Conservation (phyloP, 2,329 filamentous ascomycete species). For the Rutstroemia sp. region DNA sequence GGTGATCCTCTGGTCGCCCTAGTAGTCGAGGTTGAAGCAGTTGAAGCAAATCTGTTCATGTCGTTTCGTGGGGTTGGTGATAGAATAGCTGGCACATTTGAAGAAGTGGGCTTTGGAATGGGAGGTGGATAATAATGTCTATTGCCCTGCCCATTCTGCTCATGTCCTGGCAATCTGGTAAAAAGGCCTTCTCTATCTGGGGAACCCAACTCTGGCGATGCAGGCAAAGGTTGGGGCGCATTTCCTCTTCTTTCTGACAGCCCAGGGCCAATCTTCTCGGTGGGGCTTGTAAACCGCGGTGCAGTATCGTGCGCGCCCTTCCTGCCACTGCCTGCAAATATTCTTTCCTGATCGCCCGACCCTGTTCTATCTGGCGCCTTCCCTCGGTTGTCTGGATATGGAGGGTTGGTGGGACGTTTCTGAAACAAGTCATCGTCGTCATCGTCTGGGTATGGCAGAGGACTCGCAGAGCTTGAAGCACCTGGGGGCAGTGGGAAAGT, state of each 20-base stretch:
- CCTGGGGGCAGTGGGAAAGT: constrained; percentile 59
- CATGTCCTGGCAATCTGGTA: constrained; percentile 42
- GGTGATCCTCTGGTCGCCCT: constrained; percentile 87
- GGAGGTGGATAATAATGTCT: constrained; percentile 51
- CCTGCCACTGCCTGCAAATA: constrained; percentile 15
- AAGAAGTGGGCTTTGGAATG: constrained; percentile 24
- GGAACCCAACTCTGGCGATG: constrained; percentile 70
- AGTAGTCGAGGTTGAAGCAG: constrained; percentile 88
- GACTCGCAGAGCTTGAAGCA: constrained; percentile 61
- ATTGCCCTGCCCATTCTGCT: constrained; percentile 17
- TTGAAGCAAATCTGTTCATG: constrained; percentile 64
- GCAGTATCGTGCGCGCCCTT: constrained; percentile 28
- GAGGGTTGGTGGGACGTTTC: constrained; percentile 14
- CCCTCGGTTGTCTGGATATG: constrained; percentile 30
- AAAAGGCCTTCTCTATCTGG: constrained; percentile 75
- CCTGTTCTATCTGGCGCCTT: constrained; percentile 17
- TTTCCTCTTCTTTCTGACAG: constrained; percentile 77
- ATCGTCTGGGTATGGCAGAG: constrained; percentile 67
- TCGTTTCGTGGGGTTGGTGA: constrained; percentile 30
- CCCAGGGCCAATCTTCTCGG: constrained; percentile 52
- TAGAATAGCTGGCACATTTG: constrained; percentile 20
- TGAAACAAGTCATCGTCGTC: constrained; percentile 37
- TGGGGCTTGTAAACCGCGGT: constrained; percentile 32
- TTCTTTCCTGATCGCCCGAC: constrained; percentile 13
- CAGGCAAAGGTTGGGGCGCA: constrained; percentile 74